Evolutionary conservation across 2,329 filamentous ascomycete species (phyloP).

Genomic region (Corniculantispora saksenae): DNA sequence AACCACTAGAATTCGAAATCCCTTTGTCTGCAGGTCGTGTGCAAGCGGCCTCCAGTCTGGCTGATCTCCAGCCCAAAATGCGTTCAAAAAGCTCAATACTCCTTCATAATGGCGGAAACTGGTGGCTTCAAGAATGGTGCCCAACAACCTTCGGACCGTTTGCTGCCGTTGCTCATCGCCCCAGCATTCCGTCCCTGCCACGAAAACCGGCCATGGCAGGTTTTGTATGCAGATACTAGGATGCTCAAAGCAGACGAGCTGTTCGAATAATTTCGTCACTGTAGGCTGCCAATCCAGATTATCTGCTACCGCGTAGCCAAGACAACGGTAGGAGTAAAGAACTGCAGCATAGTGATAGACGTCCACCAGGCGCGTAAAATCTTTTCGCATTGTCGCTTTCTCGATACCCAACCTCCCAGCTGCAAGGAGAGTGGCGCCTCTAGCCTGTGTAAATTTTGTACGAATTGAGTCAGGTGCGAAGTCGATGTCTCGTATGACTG

Average conservation of each 20-base stretch:
- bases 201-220: constrained; percentile 32
- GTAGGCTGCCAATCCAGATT: constrained; percentile 23
- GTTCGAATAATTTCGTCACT: constrained; percentile 26
- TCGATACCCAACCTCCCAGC: constrained; percentile 28
- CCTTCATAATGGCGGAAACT: constrained; percentile 29
- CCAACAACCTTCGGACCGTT: constrained; percentile 23
- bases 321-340: constrained; percentile 30
- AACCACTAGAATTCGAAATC: constrained; percentile 26
- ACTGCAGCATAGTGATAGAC: constrained; percentile 32
- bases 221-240: constrained; percentile 29
- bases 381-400: constrained; percentile 23
- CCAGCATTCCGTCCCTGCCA: constrained; percentile 31
- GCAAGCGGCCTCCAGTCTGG: constrained; percentile 31
- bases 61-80: constrained; percentile 29
- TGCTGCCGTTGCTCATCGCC: constrained; percentile 25
- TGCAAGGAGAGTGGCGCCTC: constrained; percentile 31
- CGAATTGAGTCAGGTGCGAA: constrained; percentile 5
- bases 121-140: constrained; percentile 24
- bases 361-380: constrained; percentile 32
- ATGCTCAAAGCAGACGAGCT: constrained; percentile 27
- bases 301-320: constrained; percentile 23
- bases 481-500: constrained; percentile 5
- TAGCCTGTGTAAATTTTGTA: constrained; percentile 29
- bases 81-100: constrained; percentile 26
- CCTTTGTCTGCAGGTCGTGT: constrained; percentile 25